Base-by-base conservation (phyloP, 1,139 yeast species). In the Taphrina betulina region DNA sequence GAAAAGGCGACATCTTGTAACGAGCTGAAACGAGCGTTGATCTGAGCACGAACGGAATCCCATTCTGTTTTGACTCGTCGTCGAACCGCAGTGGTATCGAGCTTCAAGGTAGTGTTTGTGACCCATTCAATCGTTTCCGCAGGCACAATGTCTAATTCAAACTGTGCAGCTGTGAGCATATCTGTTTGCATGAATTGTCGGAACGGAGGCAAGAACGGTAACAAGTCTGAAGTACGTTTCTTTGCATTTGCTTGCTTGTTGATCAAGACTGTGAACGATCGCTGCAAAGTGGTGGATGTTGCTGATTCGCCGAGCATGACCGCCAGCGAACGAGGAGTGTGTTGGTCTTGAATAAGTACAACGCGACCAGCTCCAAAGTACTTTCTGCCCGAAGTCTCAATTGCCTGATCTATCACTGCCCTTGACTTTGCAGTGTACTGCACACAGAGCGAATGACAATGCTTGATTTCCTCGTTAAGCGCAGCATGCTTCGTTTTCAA, bases 321-420 rank as follows among this genome's bases (percentile, higher is more conserved):
- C 1, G 88, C 95, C 17, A 81, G 68, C 52, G 75, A 72, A 1
- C 78, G 66, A 5, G 69, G 67, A 3, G 69, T 74, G 8, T 68
- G 65, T 2, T 67, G 68, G 63, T 81, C 82, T 60, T 81, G 76
- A 68, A 73, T 85, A 8, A 83, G 76, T 54, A 87, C 67, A 55
- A 85, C 67, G 60, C 88, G 74, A 7, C 95, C 95, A 1, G 72
- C 41, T 17, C 44, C 42, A n/a, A 58, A 57, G 28, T 53, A 57
- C 35, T 61, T 56, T 19, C 57, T 57, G 22, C 63, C 60, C 2
- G 57, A 28, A 19, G 48, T 48, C 5, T 35, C 33, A 7, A 53
- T 56, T 14, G 58, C 48, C 12, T 29, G 37, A 3, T 28, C 35
- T 10, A 41, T 29, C 35, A 55, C 23, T 19, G 20, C 19, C 7